Base-by-base conservation (phyloP, 2,329 filamentous ascomycete genomes). In the Zymoseptoria brevis region DNA sequence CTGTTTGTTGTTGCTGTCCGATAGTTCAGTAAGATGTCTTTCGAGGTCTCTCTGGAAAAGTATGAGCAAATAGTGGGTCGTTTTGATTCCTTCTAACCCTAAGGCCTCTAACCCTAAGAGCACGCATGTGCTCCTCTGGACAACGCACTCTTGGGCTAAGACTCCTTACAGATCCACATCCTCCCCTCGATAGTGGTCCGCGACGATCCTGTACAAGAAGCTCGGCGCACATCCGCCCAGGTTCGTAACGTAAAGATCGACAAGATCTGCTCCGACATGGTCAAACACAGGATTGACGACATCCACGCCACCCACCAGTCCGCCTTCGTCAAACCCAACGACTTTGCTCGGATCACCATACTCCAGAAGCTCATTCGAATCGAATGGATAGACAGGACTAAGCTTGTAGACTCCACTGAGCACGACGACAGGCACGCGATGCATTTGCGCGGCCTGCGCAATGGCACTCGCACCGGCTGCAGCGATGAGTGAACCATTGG, bases 321-420 rank as follows among this genome's bases (percentile, higher is more conserved):
- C 81, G 5, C 90, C 91, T 63, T 96, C 87, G 19, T 89, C 83
- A 71, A 90, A 96, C 48, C 80, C 82, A 50, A 94, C 83, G 58
- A 90, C 87, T 65, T 83, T 87, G 57, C 87, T 86, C 1, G 91
- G 85, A 71, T 92, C 86, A 16, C 90, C 93, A 76, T 90, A 90
- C 75, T 96, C 93, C 60, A 96, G 88, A 61, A 96, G 77, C 4
- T 86, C 84, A 64, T 90, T 87, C 56, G 88, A 86, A 68, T 94
- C 86, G 68, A 91, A 92, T 1, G 91, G 88, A 68, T 91, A 93
- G 60, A 95, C 86, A 0, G 94, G 92, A 66, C 90, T 95, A 57
- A 99, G 83, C 75, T 96, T 96, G 79, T 96, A 97, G 19, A 97
- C 87, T 30, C 91, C 93, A 56, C 88, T 89, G 50, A 99, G 83